Conservation (phyloP, 2,329 filamentous ascomycete species). For the Pseudogymnoascus verrucosus region DNA sequence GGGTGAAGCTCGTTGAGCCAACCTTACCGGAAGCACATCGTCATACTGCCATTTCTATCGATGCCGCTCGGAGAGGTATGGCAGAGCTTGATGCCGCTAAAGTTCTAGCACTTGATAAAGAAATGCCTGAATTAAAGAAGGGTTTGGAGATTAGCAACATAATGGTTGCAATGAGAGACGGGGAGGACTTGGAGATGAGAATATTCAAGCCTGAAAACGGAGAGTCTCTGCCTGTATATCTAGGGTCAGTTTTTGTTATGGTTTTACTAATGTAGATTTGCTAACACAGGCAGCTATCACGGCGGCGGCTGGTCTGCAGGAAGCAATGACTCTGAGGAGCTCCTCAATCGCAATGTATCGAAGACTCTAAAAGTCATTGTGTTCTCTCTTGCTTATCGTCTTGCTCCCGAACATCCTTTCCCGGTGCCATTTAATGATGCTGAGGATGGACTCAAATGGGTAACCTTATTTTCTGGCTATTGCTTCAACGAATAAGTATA, state of each 20-base stretch:
- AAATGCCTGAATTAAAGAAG: not conserved
- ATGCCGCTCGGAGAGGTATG: no score
- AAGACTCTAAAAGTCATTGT: constrained; percentile 25
- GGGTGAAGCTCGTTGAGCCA: not conserved
- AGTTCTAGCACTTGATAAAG: not conserved
- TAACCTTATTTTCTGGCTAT: constrained; percentile 13
- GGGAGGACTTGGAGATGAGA: no score
- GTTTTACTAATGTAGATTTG: no score
- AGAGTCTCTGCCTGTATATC: no score
- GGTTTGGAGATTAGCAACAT: no score
- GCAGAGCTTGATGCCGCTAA: not conserved
- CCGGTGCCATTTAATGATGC: constrained; percentile 30
- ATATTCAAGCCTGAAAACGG: no score
- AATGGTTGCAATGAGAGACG: no score
- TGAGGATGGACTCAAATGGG: constrained; percentile 40
- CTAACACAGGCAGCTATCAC: constrained; percentile 16
- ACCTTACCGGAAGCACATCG: not conserved
- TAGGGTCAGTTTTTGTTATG: no score
- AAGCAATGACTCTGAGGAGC: constrained; percentile 28
- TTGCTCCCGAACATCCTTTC: constrained; percentile 29
- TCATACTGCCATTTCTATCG: no score
- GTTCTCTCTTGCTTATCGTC: constrained; percentile 30
- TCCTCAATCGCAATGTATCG: constrained; percentile 22
- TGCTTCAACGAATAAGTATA: no score
- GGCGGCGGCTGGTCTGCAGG: constrained; percentile 33